phyloP scores from a whole-genome alignment of 805 yeast genomes.

The Isabelozyma heimii region DNA sequence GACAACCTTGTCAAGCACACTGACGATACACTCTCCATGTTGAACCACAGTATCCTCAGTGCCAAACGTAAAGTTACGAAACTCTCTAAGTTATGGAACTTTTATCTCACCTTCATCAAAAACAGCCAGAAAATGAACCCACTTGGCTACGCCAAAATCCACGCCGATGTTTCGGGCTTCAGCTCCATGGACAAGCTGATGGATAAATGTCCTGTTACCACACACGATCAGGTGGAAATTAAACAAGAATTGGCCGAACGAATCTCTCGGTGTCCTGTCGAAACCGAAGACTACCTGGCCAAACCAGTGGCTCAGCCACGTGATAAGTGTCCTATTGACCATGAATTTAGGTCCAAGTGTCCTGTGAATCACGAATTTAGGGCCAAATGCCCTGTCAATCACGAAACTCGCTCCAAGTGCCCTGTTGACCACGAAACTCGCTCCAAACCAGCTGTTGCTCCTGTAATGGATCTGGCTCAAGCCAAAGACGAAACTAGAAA shows the following conservation, averaged over 20 bases:
- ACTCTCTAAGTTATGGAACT: constrained; percentile 35
- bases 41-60: constrained; percentile 7
- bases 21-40: constrained; percentile 3
- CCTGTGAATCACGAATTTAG: neutral
- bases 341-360: too few species aligned
- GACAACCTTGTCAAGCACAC: neutral
- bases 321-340: neutral
- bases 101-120: constrained; percentile 35
- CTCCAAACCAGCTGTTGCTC: constrained; percentile 1
- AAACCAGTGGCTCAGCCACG: too few species aligned
- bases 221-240: neutral
- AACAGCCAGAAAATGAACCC: constrained; percentile 25
- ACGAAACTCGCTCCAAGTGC: neutral
- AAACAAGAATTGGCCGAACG: constrained; percentile 2
- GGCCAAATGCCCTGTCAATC: constrained; percentile 3
- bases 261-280: neutral
- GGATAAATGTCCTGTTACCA: constrained; percentile 14
- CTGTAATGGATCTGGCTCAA: constrained; percentile 1
- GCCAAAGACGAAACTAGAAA: constrained; percentile 3
- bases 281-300: neutral
- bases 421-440: constrained; percentile 1
- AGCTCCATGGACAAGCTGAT: constrained; percentile 10
- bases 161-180: constrained; percentile 28
- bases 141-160: constrained; percentile 30
- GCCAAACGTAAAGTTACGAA: constrained; percentile 13